phyloP scores from a whole-genome alignment of 2,329 filamentous ascomycete species.

The Scedosporium dehoogii region DNA sequence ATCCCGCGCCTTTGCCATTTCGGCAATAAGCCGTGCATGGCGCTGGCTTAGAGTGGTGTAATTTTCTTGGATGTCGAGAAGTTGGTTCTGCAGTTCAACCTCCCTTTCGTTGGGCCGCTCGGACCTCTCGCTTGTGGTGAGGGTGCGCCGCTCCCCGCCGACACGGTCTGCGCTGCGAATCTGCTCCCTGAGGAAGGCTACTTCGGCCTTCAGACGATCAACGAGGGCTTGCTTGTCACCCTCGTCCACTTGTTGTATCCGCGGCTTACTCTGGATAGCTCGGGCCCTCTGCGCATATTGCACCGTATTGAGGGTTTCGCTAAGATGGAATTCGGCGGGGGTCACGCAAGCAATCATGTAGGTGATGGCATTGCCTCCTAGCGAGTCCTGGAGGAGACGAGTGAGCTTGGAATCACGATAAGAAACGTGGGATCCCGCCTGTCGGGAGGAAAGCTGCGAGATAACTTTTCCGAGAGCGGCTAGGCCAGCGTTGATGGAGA shows the following conservation, averaged over 20 bases:
- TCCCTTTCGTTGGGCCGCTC: conserved; percentile 80
- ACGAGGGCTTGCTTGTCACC: conserved; percentile 84
- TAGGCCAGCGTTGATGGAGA: conserved; percentile 94
- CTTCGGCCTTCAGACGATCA: conserved; percentile 85
- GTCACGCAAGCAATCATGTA: conserved; percentile 99
- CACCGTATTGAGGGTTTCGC: conserved; percentile 94
- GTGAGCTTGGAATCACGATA: conserved; percentile 98
- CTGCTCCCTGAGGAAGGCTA: conserved; percentile 87
- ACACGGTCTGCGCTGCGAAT: conserved; percentile 72
- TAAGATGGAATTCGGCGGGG: conserved; percentile 91
- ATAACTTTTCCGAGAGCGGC: conserved; percentile 96
- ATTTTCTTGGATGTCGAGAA: conserved; percentile 88
- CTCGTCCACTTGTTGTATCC: conserved; percentile 89
- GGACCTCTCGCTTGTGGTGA: conserved; percentile 54
- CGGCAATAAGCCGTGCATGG: conserved; percentile 89
- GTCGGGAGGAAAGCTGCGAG: conserved; percentile 86
- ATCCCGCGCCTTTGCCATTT: conserved; percentile 75
- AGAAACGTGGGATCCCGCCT: conserved; percentile 81
- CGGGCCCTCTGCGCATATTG: conserved; percentile 94
- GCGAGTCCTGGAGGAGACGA: conserved; percentile 85
- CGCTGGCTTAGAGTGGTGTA: conserved; percentile 85
- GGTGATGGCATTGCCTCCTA: conserved; percentile 93
- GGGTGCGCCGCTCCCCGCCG: conserved; percentile 42
- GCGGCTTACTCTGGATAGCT: conserved; percentile 93
- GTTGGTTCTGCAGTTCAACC: conserved; percentile 82